These are phyloP conservation scores for Sporothrix curviconia DNA, from an alignment of 2,329 filamentous ascomycete species.

Conservation along the genomic window DNA sequence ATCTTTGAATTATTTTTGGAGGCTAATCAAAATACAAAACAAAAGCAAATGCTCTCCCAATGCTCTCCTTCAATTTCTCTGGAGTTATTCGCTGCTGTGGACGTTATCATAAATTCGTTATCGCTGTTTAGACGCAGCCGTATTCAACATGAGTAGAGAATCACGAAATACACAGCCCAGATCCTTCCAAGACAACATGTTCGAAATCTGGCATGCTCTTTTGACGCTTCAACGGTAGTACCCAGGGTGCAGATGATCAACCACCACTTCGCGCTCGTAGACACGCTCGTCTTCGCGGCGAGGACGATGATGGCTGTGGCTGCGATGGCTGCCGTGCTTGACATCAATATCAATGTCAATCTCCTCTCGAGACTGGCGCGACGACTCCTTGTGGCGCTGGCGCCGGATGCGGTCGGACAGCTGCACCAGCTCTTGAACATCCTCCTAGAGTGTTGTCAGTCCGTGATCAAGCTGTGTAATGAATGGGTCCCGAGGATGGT, in stretches of 20 bases:
- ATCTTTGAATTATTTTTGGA: no score
- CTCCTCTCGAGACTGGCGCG: no score
- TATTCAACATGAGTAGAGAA: neutral
- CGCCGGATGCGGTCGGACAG: constrained; percentile 75
- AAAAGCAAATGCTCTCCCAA: neutral
- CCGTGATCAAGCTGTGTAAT: neutral
- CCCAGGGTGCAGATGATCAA: constrained; percentile 39
- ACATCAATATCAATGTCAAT: constrained; percentile 43
- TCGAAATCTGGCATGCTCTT: neutral
- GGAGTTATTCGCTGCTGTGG: neutral
- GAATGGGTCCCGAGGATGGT: neutral
- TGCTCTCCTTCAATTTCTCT: neutral
- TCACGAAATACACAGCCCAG: neutral
- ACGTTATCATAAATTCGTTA: constrained; percentile 9
- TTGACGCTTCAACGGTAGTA: constrained; percentile 27
- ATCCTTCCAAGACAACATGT: no score
- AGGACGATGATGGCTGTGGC: constrained; percentile 20
- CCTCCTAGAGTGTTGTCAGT: constrained; percentile 57
- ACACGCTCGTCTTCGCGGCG: constrained; percentile 54
- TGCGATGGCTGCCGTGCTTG: constrained; percentile 30
- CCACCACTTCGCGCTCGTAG: constrained; percentile 62
- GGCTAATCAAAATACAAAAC: neutral
- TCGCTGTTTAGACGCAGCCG: constrained; percentile 4
- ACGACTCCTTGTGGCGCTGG: constrained; percentile 42
- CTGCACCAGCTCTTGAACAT: constrained; percentile 77